These are phyloP conservation scores for Eucalyptus cladocalyx DNA, from an alignment of 345 rosid species.

Conservation along the genomic window DNA sequence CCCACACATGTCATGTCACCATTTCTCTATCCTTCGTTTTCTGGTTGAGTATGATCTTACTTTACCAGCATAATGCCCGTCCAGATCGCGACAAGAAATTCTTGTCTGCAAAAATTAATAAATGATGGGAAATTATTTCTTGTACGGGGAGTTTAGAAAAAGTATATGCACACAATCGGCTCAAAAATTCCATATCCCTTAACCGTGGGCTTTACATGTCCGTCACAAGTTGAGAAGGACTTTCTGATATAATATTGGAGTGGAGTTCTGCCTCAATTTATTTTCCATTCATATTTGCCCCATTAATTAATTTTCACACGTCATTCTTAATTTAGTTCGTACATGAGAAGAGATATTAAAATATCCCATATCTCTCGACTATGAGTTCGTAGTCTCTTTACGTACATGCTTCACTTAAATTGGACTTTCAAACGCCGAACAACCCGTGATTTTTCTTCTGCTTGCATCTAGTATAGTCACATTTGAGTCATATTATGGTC, in stretches of 20 bases:
- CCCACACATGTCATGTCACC: background rate
- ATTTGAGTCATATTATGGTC: background rate
- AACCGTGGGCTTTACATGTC: background rate
- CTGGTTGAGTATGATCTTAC: background rate
- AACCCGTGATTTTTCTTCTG: background rate
- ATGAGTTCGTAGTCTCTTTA: background rate
- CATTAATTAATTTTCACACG: background rate
- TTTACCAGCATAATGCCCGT: background rate
- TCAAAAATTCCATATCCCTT: background rate
- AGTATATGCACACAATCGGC: background rate
- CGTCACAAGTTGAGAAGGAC: background rate
- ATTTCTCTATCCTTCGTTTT: background rate
- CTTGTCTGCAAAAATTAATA: background rate
- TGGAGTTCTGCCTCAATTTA: background rate
- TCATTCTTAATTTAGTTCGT: rapidly evolving
- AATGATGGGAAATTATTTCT: background rate
- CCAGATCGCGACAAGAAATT: background rate
- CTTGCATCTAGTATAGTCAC: background rate
- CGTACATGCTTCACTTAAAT: background rate
- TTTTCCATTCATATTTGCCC: rapidly evolving
- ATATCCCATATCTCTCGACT: background rate
- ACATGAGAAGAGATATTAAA: background rate
- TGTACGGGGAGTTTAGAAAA: background rate
- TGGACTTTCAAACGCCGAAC: background rate
- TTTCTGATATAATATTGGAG: background rate